These are phyloP conservation scores for Pueraria montana DNA, from an alignment of 306 rosid species.

Conservation along the genomic window DNA sequence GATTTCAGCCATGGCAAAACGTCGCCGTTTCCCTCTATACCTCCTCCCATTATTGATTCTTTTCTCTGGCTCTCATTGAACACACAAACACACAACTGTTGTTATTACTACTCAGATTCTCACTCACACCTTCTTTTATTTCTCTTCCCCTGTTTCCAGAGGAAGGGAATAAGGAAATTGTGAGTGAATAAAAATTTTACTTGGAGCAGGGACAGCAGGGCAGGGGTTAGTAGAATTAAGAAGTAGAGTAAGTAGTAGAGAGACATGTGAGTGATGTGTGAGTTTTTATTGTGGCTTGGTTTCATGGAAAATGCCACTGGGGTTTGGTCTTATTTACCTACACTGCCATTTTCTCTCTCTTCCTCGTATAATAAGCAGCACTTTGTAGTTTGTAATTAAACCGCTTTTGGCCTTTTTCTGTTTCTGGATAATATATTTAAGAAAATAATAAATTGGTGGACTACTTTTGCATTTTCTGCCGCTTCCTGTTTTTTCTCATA, in stretches of 20 bases:
- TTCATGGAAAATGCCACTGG: conserved; percentile 34
- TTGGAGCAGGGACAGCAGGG: neutral
- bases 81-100: neutral
- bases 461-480: conserved; percentile 33
- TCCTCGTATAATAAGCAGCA: neutral
- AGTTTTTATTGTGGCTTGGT: conserved; percentile 48
- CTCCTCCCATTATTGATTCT: conserved; percentile 62
- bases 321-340: conserved; percentile 44
- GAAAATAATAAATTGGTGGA: neutral
- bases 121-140: neutral
- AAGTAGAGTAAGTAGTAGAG: conserved; percentile 19
- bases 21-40: conserved; percentile 74
- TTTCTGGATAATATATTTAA: conserved; percentile 23
- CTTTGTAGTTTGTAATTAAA: neutral
- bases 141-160: conserved; percentile 70
- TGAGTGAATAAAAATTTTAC: conserved; percentile 22
- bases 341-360: conserved; percentile 45
- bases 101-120: conserved; percentile 65
- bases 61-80: conserved; percentile 1
- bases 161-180: too few species aligned
- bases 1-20: conserved; percentile 90
- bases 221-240: conserved; percentile 33
- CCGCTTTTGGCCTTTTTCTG: conserved; percentile 28
- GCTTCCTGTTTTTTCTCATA: conserved; percentile 10
- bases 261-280: conserved; percentile 54